These are phyloP conservation scores for Cladosporium sphaerospermum DNA, from an alignment of 2,329 filamentous ascomycete species.

Conservation along the genomic window DNA sequence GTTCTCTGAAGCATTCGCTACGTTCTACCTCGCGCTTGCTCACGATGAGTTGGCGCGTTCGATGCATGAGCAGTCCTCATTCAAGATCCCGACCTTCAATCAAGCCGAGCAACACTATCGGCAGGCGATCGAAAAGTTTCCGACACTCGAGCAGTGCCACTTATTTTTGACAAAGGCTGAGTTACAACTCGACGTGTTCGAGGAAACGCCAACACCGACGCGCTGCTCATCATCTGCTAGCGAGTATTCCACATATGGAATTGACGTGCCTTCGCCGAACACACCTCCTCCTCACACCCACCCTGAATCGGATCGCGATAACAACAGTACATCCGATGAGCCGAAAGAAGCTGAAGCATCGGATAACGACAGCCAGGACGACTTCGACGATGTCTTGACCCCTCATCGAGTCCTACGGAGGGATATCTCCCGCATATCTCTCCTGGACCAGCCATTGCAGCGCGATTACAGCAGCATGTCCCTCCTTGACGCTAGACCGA, in stretches of 20 bases:
- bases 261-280: neutral
- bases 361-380: constrained; percentile 25
- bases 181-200: neutral
- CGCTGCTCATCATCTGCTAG: neutral
- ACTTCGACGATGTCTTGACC: constrained; percentile 25
- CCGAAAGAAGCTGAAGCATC: constrained; percentile 12
- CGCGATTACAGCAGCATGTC: constrained; percentile 18
- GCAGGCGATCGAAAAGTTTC: neutral
- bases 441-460: constrained; percentile 11
- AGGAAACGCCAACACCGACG: neutral
- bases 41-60: constrained; percentile 42
- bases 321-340: neutral
- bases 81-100: constrained; percentile 38
- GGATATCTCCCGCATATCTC: constrained; percentile 14
- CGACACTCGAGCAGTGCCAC: constrained; percentile 1
- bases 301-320: neutral
- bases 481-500: constrained; percentile 7
- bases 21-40: constrained; percentile 42
- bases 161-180: neutral
- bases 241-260: neutral
- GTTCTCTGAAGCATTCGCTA: constrained; percentile 32
- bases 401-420: constrained; percentile 16
- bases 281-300: neutral
- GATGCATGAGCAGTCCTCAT: constrained; percentile 41
- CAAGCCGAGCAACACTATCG: constrained; percentile 37